phyloP scores from a whole-genome alignment of 2,329 filamentous ascomycete genomes.

The Claviceps sp. region DNA sequence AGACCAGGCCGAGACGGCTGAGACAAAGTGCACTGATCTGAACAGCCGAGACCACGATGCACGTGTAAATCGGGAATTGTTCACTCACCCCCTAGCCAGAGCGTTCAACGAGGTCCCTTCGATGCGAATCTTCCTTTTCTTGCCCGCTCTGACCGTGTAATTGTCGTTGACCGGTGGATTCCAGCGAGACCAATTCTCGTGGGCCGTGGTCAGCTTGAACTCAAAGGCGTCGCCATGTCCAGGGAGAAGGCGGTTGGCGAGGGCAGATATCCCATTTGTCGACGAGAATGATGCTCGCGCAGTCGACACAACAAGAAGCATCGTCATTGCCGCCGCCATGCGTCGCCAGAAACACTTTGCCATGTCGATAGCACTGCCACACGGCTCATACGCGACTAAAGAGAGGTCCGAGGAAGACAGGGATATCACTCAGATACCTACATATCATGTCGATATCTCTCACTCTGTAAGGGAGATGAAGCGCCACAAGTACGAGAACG shows the following conservation, averaged over 20 bases:
- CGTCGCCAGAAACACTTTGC: neutral
- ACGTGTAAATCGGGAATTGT: neutral
- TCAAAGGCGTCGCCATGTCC: slow-evolving; percentile 7
- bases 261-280: slow-evolving; percentile 7
- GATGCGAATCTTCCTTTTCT: slow-evolving; percentile 8
- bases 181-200: slow-evolving; percentile 10
- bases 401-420: too few relatives aligned
- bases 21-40: neutral
- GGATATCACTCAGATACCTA: too few relatives aligned
- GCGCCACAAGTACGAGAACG: too few relatives aligned
- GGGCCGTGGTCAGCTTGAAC: slow-evolving; percentile 6
- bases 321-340: neutral
- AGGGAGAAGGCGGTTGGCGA: slow-evolving; percentile 9
- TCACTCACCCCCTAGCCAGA: slow-evolving; percentile 10
- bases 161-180: slow-evolving; percentile 10
- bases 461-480: too few relatives aligned
- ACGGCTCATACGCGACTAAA: too few relatives aligned
- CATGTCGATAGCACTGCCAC: neutral
- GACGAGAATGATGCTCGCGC: neutral
- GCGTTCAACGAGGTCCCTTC: slow-evolving; percentile 11
- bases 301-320: neutral
- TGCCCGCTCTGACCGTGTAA: slow-evolving; percentile 8
- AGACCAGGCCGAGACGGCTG: neutral
- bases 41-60: neutral
- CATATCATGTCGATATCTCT: too few relatives aligned